Conservation (phyloP, 768 basidiomycete genomes). For the Infundibulicybe gibba region DNA sequence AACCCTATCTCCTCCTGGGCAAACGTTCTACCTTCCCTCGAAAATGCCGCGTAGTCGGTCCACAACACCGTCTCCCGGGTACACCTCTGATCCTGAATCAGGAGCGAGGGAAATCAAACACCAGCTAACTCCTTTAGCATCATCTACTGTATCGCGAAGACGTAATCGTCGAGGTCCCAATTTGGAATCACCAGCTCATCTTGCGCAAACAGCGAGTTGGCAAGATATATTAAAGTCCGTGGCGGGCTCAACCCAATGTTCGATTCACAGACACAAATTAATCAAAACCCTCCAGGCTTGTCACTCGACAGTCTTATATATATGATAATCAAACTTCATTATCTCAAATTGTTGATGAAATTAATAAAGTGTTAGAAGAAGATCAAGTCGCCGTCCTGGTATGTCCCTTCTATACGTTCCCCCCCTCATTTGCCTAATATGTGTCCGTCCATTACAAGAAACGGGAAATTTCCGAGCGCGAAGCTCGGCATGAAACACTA, state of each 20-base stretch:
- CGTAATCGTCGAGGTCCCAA: constrained; percentile 23
- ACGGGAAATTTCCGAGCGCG: constrained; percentile 66
- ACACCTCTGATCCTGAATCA: constrained; percentile 71
- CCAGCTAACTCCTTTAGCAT: constrained; percentile 10
- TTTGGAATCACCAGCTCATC: too few species aligned
- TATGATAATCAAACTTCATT: constrained; percentile 48
- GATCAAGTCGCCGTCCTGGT: constrained; percentile 40
- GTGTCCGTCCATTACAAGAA: constrained; percentile 38
- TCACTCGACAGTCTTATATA: constrained; percentile 49
- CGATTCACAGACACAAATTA: too few species aligned
- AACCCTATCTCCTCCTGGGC: constrained; percentile 56
- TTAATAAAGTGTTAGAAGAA: constrained; percentile 41
- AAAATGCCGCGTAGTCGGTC: constrained; percentile 31
- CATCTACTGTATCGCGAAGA: constrained; percentile 20
- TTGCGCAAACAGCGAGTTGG: constrained; percentile 48
- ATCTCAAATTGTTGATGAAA: constrained; percentile 40
- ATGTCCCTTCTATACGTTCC: constrained; percentile 16
- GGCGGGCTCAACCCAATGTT: constrained; percentile 16
- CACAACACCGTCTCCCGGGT: constrained; percentile 58
- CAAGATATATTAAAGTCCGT: constrained; percentile 74
- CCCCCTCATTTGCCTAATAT: constrained; percentile 4
- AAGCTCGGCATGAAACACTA: constrained; percentile 51
- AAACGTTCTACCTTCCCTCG: constrained; percentile 56
- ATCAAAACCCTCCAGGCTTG: constrained; percentile 35
- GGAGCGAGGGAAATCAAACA: constrained; percentile 38